phyloP scores from a whole-genome alignment of 257 asterid genomes.

The Plantago major region DNA sequence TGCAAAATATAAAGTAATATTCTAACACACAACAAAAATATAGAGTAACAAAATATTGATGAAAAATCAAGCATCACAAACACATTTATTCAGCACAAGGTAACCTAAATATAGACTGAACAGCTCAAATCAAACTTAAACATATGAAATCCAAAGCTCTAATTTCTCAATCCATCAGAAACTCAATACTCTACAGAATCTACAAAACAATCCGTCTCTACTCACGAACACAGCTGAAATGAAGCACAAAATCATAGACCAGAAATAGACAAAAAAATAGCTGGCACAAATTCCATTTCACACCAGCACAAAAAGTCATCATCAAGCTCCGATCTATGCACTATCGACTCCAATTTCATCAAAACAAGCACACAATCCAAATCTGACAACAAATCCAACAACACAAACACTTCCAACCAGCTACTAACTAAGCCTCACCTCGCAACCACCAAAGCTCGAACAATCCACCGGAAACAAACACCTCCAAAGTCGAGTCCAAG shows the following conservation, averaged over 20 bases:
- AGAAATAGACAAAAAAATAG: background rate
- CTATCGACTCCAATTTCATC: conserved; percentile 11
- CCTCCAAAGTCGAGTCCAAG: background rate
- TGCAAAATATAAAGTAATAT: too few species aligned
- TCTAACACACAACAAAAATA: too few species aligned
- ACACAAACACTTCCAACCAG: background rate
- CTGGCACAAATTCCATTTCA: background rate
- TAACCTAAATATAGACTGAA: too few species aligned
- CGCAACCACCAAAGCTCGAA: conserved; percentile 17
- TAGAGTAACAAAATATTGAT: too few species aligned
- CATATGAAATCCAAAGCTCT: conserved; percentile 4
- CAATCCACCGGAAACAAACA: conserved; percentile 14
- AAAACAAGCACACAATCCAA: background rate
- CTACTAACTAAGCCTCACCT: conserved; percentile 35
- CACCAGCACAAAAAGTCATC: background rate
- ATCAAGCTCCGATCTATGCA: background rate
- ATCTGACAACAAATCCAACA: conserved; percentile 15
- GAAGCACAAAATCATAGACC: background rate
- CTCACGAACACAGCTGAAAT: conserved; percentile 2
- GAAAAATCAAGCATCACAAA: too few species aligned
- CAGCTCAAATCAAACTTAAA: conserved; percentile 7
- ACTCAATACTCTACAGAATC: background rate
- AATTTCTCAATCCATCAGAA: conserved; percentile 2
- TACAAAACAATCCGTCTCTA: background rate
- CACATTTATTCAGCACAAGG: too few species aligned